Percentiles rank a stretch among this genome's conserved stretches.
Evolutionary conservation across 306 rosid species (phyloP).

Genomic region (Macrotyloma uniflorum): DNA sequence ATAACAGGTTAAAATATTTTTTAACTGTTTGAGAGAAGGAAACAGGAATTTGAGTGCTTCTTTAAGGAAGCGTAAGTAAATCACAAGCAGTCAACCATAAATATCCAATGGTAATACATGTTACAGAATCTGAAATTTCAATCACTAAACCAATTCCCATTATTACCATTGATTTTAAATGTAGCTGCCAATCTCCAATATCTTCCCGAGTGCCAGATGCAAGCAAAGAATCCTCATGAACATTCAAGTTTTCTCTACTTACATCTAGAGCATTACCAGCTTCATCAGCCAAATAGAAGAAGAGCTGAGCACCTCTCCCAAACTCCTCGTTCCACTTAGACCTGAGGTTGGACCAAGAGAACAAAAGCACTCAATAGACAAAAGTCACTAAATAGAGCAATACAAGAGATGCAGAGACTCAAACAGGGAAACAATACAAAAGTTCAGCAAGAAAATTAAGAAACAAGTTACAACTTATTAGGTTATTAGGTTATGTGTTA

Average conservation of each 20-base stretch:
- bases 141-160: constrained; percentile 25
- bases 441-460: neutral
- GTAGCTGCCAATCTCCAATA: constrained; percentile 93
- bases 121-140: constrained; percentile 22
- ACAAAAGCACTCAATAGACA: constrained; percentile 14
- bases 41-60: constrained; percentile 7
- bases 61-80: neutral
- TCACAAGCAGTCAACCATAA: constrained; percentile 29
- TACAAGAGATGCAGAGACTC: neutral
- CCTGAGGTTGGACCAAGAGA: constrained; percentile 56
- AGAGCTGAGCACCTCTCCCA: constrained; percentile 64
- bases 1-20: constrained; percentile 19
- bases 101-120: constrained; percentile 2
- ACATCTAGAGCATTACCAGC: constrained; percentile 63
- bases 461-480: neutral
- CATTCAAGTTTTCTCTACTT: constrained; percentile 54
- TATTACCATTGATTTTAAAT: constrained; percentile 84
- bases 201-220: constrained; percentile 80
- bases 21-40: constrained; percentile 28
- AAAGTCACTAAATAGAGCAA: neutral
- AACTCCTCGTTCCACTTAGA: constrained; percentile 55
- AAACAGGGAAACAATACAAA: neutral
- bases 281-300: constrained; percentile 97
- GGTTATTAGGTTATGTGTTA: neutral
- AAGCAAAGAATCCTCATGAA: constrained; percentile 60